Evolutionary conservation across 768 basidiomycete species (phyloP), one percentile per base, ranked within the genome.

Genomic region (Trametes cubensis): DNA sequence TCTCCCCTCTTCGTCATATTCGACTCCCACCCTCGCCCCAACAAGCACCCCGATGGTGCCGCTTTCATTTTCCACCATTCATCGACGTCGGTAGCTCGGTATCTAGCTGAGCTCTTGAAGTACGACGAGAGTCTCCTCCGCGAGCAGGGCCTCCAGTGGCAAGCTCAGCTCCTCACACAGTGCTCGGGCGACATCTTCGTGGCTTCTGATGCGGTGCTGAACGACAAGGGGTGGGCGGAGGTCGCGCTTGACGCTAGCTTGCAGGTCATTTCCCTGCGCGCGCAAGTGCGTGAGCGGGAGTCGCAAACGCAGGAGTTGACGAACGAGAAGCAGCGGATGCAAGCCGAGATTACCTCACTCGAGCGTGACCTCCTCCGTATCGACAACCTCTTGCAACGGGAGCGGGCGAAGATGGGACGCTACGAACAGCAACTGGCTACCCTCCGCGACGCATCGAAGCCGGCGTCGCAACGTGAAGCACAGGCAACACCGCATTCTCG

Each of bases 21-120:
- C 61, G 88, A 89, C 72, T 87, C 87, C 3, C 88, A 89, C 68
- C 80, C 85, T 6, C 79, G 88, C 13, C 79, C 83, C 0, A 57
- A 66, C 7, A 78, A 77, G 20, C 81, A 88, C 65, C 83, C 87
- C 0, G 62, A 78, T 30, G 88, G 89, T 6, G 81, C 86, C 2
- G 88, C 83, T 0, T 79, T 88, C 54, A 80, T 83, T 40, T 73
- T 88, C 62, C 82, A 78, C 66, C 73, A 77, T 1, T 83, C 80
- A 6, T 58, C 82, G 7, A 76, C 79, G 21, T 70, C 65, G 5
- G 75, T 81, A 1, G 81, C 83, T 3, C 52, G 65, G 17, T 79
- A 81, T 51, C 75, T 88, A 50, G 72, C 76, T 20, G 68, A 77
- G 0, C 77, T 86, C 40, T 73, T 89, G 38, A 78, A 78, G 7